Conservation (phyloP, 2,329 filamentous ascomycete genomes). For the Fusarium gaditjirri region DNA sequence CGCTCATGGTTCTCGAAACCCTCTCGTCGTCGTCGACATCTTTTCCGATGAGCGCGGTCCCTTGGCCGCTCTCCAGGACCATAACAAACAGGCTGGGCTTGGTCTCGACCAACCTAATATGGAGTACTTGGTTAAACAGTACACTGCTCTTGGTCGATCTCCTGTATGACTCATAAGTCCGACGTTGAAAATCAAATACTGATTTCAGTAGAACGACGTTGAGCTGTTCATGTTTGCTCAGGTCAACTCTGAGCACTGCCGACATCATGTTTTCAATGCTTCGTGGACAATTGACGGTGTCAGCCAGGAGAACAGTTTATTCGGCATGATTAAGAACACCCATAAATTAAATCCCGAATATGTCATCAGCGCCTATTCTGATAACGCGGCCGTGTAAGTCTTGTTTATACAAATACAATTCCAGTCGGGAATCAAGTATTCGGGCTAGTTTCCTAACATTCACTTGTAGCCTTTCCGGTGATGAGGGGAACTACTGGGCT, state of each 20-base stretch:
- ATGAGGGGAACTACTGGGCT: slow-evolving; percentile 73
- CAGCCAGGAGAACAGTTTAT: slow-evolving; percentile 81
- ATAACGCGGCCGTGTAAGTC: slow-evolving; percentile 87
- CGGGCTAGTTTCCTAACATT: slow-evolving; percentile 2
- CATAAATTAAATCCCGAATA: slow-evolving; percentile 83
- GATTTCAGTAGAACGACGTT: slow-evolving; percentile 70
- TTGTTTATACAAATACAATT: slow-evolving; percentile 14
- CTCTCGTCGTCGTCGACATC: slow-evolving; percentile 80
- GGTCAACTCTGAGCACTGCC: slow-evolving; percentile 96
- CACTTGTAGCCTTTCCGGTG: slow-evolving; percentile 48
- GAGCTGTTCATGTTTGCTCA: slow-evolving; percentile 99
- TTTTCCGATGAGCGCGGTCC: slow-evolving; percentile 73
- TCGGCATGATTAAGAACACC: slow-evolving; percentile 96
- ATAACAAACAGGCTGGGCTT: slow-evolving; percentile 85
- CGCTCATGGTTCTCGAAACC: slow-evolving; percentile 68
- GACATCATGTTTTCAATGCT: slow-evolving; percentile 93
- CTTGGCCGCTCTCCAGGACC: slow-evolving; percentile 77
- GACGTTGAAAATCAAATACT: slow-evolving; percentile 29
- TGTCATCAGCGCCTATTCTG: slow-evolving; percentile 96
- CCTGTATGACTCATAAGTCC: slow-evolving; percentile 56
- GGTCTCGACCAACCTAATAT: slow-evolving; percentile 91
- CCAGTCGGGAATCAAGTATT: background rate
- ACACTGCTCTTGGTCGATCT: slow-evolving; percentile 61
- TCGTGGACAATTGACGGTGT: slow-evolving; percentile 94
- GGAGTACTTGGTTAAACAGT: slow-evolving; percentile 84